Evolutionary conservation across 2,329 filamentous ascomycete species (phyloP).

Genomic region (Huntiella moniliformis): DNA sequence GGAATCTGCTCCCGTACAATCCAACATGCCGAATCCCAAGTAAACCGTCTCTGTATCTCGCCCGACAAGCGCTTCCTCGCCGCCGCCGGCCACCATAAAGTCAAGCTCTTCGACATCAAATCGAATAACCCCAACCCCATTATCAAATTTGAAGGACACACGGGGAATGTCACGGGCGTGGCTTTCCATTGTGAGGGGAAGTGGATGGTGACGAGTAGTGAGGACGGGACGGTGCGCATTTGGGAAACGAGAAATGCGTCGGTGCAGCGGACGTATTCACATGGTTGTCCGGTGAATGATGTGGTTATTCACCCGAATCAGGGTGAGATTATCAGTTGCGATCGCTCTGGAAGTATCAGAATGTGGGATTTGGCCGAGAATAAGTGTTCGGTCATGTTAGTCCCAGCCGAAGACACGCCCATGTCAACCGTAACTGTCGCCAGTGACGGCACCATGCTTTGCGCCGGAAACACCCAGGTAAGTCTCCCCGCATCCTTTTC

Average conservation of each 20-base stretch:
- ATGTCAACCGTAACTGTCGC: conserved; percentile 92
- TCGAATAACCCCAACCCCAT: conserved; percentile 91
- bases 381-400: conserved; percentile 87
- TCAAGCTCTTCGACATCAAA: conserved; percentile 98
- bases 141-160: conserved; percentile 88
- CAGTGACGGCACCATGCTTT: conserved; percentile 79
- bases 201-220: conserved; percentile 98
- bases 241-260: conserved; percentile 80
- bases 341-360: conserved; percentile 76
- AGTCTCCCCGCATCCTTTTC: conserved; percentile 14
- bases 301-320: conserved; percentile 99
- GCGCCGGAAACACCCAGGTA: conserved; percentile 81
- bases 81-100: conserved; percentile 58
- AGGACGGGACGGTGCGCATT: conserved; percentile 92
- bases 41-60: conserved; percentile 94
- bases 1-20: conserved; percentile 97
- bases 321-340: conserved; percentile 92
- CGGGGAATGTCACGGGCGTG: conserved; percentile 86
- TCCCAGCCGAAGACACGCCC: conserved; percentile 86
- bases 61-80: conserved; percentile 94
- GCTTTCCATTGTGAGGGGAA: conserved; percentile 98
- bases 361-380: conserved; percentile 97
- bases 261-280: conserved; percentile 83
- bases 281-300: conserved; percentile 80
- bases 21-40: conserved; percentile 93